Percentiles rank a stretch among this genome's conserved stretches.
phyloP scores from a whole-genome alignment of 345 rosid species.

The Leavenworthia alabamica region DNA sequence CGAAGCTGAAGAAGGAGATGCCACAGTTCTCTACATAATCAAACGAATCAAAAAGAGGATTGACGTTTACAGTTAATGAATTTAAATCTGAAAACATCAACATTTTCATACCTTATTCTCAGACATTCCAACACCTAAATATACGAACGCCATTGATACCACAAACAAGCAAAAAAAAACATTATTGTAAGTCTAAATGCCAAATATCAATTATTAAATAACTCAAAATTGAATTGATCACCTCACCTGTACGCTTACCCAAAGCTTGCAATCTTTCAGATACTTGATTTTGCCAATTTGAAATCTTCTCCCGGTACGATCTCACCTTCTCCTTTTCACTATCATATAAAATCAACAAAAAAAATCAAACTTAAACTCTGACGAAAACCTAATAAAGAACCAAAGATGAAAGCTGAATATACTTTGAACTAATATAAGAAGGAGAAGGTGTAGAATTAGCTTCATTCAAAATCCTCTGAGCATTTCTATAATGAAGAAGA shows the following conservation, averaged over 20 bases:
- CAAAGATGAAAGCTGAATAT: background rate
- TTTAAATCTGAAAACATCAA: background rate
- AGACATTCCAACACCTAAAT: conserved; percentile 52
- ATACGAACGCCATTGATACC: conserved; percentile 7
- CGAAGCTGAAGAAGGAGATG: conserved; percentile 43
- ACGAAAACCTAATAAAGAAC: background rate
- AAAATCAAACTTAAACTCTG: background rate
- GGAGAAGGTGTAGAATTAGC: conserved; percentile 64
- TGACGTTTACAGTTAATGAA: background rate
- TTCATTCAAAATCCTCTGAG: conserved; percentile 66
- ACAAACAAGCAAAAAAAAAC: conserved; percentile 1
- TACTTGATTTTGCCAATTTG: conserved; percentile 85
- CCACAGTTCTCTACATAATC: conserved; percentile 48
- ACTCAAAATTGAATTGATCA: conserved; percentile 9
- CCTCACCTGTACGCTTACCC: conserved; percentile 58
- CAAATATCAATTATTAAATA: conserved; percentile 14
- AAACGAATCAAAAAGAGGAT: background rate
- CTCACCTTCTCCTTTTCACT: conserved; percentile 83
- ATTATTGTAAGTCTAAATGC: background rate
- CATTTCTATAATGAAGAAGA: conserved; percentile 59
- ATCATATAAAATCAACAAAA: conserved; percentile 5
- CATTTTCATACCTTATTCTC: conserved; percentile 48
- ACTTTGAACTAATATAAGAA: conserved; percentile 67
- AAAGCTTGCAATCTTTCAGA: conserved; percentile 74
- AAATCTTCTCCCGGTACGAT: conserved; percentile 75